Evolutionary conservation across 1,139 yeast genomes (phyloP).

Genomic region (Hyphopichia buzzinii): DNA sequence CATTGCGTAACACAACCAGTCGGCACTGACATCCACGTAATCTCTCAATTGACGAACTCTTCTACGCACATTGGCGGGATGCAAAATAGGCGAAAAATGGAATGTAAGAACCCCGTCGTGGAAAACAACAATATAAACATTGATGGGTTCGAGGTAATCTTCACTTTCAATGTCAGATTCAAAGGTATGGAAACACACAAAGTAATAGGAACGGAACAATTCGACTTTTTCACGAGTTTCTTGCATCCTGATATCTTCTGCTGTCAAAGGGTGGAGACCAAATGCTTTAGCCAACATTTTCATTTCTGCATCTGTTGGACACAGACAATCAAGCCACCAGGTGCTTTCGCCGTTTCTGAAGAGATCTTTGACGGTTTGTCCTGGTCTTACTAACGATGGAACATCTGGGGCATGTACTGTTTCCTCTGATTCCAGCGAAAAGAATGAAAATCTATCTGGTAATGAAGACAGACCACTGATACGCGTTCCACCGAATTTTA

Average conservation of each 20-base stretch:
- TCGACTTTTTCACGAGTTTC: conserved; percentile 86
- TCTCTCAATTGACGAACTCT: conserved; percentile 89
- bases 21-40: conserved; percentile 82
- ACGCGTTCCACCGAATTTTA: conserved; percentile 34
- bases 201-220: conserved; percentile 68
- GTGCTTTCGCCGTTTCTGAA: conserved; percentile 62
- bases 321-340: conserved; percentile 77
- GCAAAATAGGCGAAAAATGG: conserved; percentile 79
- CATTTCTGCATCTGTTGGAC: conserved; percentile 71
- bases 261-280: conserved; percentile 82
- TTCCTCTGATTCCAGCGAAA: conserved; percentile 76
- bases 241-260: conserved; percentile 82
- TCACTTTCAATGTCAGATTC: conserved; percentile 75
- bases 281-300: conserved; percentile 64
- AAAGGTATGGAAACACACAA: conserved; percentile 81
- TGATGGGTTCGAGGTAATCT: conserved; percentile 82
- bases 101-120: conserved; percentile 80
- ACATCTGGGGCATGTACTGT: conserved; percentile 89
- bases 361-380: conserved; percentile 61
- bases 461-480: conserved; percentile 23
- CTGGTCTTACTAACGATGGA: conserved; percentile 66
- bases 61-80: conserved; percentile 84
- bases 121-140: conserved; percentile 85
- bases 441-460: conserved; percentile 82
- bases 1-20: conserved; percentile 91